phyloP scores from a whole-genome alignment of 2,329 filamentous ascomycete genomes.

The Penicillium digitatum region DNA sequence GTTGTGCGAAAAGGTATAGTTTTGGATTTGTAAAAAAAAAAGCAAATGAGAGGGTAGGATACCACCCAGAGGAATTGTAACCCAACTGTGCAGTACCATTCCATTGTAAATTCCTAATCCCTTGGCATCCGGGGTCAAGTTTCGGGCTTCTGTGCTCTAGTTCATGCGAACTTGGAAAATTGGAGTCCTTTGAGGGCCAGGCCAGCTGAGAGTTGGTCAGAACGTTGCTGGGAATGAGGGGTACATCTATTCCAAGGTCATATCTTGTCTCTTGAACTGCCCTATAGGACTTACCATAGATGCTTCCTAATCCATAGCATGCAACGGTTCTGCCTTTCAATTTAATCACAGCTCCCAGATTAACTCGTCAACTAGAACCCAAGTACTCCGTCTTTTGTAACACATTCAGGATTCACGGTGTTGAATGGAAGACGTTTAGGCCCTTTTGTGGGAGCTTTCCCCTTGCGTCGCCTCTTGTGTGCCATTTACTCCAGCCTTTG shows the following conservation, averaged over 20 bases:
- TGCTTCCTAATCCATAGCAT: neutral
- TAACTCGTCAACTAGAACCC: neutral
- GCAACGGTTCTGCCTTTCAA: neutral
- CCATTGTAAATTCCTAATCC: neutral
- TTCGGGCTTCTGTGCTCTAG: neutral
- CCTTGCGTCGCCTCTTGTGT: conserved; percentile 3
- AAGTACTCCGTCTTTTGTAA: neutral
- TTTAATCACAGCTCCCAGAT: no score
- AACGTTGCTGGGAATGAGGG: neutral
- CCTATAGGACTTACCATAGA: neutral
- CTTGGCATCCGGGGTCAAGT: neutral
- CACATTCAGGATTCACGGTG: neutral
- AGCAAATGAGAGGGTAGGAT: neutral
- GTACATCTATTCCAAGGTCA: neutral
- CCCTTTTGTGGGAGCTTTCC: neutral
- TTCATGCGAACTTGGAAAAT: neutral
- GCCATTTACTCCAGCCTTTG: neutral
- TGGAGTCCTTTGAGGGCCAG: neutral
- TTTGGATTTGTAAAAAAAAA: neutral
- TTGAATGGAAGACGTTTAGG: neutral
- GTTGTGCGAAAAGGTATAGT: neutral
- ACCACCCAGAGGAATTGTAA: neutral
- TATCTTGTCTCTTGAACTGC: neutral
- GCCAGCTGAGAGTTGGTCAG: neutral
- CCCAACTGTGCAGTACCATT: conserved; percentile 1